Percentiles rank a stretch among this genome's conserved stretches.
Conservation (phyloP, 2,329 filamentous ascomycete species). For the Zasmidium citrigriseum region DNA sequence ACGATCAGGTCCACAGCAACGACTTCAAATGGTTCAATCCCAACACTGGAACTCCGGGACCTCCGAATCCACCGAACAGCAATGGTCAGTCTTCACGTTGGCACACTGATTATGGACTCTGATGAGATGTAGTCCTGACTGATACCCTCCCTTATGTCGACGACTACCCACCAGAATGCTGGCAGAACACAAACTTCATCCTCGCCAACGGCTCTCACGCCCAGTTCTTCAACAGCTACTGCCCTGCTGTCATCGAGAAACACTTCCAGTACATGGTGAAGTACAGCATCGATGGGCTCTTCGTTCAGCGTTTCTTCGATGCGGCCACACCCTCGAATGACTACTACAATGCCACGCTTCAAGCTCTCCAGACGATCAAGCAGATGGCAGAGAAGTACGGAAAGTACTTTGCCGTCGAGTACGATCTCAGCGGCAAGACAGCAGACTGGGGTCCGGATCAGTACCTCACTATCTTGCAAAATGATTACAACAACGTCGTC, state of each 20-base stretch:
- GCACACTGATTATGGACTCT: background rate
- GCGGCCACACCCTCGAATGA: background rate
- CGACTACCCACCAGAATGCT: background rate
- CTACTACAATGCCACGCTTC: background rate
- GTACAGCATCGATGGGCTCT: background rate
- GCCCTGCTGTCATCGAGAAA: background rate
- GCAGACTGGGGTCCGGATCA: background rate
- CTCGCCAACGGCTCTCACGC: background rate
- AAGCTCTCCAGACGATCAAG: background rate
- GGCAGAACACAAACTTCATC: background rate
- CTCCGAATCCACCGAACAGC: background rate
- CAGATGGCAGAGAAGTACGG: background rate
- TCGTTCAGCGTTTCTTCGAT: slow-evolving; percentile 1
- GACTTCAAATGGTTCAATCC: background rate
- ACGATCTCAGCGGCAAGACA: background rate
- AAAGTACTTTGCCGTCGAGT: background rate
- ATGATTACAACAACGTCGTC: background rate
- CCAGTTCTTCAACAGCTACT: background rate
- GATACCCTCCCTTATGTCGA: background rate
- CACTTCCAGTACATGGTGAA: background rate
- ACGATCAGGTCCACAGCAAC: background rate
- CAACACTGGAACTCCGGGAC: background rate
- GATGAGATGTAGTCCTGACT: background rate
- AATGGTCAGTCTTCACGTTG: background rate
- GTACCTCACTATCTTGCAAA: background rate